A percentile compares a stretch with the other conserved stretches of the same genome.
phyloP scores from a whole-genome alignment of 164 flowering plant genomes.

The Vitis riparia region DNA sequence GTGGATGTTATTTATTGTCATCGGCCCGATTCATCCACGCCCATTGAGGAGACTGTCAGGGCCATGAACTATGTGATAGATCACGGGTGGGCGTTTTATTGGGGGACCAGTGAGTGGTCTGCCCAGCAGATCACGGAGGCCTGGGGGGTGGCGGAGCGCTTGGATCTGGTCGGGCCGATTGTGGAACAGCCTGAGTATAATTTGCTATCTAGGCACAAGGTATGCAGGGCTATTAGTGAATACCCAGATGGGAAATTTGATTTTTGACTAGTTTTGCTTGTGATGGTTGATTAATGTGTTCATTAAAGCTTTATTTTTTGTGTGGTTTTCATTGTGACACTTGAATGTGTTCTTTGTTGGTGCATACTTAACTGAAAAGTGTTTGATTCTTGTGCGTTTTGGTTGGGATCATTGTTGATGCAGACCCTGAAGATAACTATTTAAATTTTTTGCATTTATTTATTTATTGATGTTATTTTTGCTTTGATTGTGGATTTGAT shows the following conservation, averaged over 20 bases:
- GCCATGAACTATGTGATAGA: conserved; percentile 98
- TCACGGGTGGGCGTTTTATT: conserved; percentile 97
- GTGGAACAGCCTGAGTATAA: conserved; percentile 99
- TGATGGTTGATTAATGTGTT: too few species aligned
- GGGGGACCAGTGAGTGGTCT: conserved; percentile 99
- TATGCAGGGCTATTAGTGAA: conserved; percentile 5
- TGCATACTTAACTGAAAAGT: background rate
- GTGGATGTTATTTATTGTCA: conserved; percentile 92
- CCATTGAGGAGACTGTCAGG: conserved; percentile 97
- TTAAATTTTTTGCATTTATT: too few species aligned
- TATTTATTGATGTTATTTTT: too few species aligned
- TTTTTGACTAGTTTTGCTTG: too few species aligned
- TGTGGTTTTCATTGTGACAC: too few species aligned
- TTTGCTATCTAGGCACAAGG: conserved; percentile 86
- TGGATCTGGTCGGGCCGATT: conserved; percentile 87
- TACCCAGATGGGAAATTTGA: background rate
- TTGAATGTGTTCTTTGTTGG: background rate
- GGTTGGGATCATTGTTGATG: too few species aligned
- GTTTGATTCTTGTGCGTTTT: background rate
- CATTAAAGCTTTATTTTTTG: too few species aligned
- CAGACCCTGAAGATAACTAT: too few species aligned
- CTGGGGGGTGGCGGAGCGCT: conserved; percentile 73
- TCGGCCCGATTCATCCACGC: conserved; percentile 76
- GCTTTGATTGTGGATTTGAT: too few species aligned
- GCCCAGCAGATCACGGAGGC: conserved; percentile 99